phyloP scores from a whole-genome alignment of 306 rosid genomes.

The Crataegus laevigata region DNA sequence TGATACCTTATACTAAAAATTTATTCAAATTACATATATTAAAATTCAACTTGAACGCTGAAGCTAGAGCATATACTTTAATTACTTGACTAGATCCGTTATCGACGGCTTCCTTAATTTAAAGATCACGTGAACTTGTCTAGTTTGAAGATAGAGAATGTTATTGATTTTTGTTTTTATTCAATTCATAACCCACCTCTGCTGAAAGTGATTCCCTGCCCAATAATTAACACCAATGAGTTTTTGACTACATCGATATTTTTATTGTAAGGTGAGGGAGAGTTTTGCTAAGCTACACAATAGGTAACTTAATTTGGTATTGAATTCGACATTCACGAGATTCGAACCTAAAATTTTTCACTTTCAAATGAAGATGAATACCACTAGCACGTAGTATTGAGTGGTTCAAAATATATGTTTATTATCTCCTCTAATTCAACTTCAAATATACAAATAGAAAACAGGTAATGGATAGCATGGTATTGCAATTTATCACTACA shows the following conservation, averaged over 20 bases:
- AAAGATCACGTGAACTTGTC: not conserved
- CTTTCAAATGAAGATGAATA: no score
- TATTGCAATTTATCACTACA: not conserved
- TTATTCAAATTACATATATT: no score
- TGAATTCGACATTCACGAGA: no score
- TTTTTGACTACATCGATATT: no score
- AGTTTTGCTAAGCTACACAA: no score
- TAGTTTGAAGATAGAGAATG: not conserved
- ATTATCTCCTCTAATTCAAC: not conserved
- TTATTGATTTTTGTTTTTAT: no score
- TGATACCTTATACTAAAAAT: no score
- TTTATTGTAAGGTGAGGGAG: rapidly evolving
- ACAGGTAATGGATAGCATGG: not conserved
- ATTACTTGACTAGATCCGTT: no score
- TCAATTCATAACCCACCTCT: not conserved
- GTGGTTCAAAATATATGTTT: not conserved
- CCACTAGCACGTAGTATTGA: no score
- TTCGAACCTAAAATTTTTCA: no score
- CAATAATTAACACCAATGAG: not conserved
- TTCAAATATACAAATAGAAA: not conserved
- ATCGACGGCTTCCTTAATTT: not conserved
- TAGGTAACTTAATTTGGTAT: no score
- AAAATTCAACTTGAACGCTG: not conserved
- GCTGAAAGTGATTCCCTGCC: not conserved
- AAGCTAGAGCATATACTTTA: not conserved